Conservation (phyloP, 768 basidiomycete genomes). For the Pleurotus salmoneostramineus region DNA sequence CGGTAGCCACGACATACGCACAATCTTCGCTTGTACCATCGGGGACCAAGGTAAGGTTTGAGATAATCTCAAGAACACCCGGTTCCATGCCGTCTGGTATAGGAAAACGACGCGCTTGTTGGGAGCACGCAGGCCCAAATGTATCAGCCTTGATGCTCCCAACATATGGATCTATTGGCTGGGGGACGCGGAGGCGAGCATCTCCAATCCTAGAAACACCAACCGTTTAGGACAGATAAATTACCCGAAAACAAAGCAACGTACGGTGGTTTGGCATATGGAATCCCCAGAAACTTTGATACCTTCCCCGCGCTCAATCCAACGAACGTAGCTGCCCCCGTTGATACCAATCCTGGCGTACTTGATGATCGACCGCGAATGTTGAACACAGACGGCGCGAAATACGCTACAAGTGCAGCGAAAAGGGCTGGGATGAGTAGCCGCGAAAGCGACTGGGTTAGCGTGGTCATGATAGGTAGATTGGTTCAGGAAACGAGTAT, state of each 20-base stretch:
- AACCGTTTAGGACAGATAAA: too few relatives aligned
- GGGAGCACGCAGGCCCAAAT: constrained; percentile 43
- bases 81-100: constrained; percentile 30
- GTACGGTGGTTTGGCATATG: constrained; percentile 35
- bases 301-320: constrained; percentile 26
- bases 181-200: constrained; percentile 38
- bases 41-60: constrained; percentile 21
- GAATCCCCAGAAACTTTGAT: constrained; percentile 31
- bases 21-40: constrained; percentile 43
- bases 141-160: constrained; percentile 32
- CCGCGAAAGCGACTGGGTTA: too few relatives aligned
- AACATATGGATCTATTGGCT: constrained; percentile 28
- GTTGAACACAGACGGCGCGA: too few relatives aligned
- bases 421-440: too few relatives aligned
- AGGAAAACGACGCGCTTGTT: constrained; percentile 25
- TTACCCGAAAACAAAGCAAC: constrained; percentile 4
- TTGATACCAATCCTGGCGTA: not conserved
- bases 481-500: too few relatives aligned
- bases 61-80: constrained; percentile 29
- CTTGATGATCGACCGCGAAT: too few relatives aligned
- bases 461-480: too few relatives aligned
- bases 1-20: constrained; percentile 17
- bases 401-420: too few relatives aligned
- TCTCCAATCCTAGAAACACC: constrained; percentile 24
- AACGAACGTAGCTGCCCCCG: constrained; percentile 36